These are phyloP conservation scores for Leccinum sublutescens DNA, from an alignment of 768 basidiomycete species.

Conservation along the genomic window DNA sequence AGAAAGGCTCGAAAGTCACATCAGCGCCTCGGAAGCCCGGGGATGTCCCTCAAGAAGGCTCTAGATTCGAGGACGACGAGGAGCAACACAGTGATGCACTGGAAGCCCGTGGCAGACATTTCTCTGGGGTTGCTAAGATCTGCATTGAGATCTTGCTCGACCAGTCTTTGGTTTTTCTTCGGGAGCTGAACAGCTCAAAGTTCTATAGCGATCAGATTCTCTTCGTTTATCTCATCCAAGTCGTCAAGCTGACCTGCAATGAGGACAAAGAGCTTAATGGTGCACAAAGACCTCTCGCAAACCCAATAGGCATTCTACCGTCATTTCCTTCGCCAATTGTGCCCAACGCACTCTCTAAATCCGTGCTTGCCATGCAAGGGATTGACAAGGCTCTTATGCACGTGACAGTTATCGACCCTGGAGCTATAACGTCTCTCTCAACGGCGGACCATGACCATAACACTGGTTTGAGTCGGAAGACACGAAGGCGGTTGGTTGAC, in stretches of 20 bases:
- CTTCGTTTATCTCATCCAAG: slow-evolving; percentile 5
- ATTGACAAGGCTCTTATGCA: slow-evolving; percentile 69
- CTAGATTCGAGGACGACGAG: slow-evolving; percentile 24
- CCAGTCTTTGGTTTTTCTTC: slow-evolving; percentile 45
- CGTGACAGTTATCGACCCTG: slow-evolving; percentile 67
- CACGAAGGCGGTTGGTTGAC: slow-evolving; percentile 60
- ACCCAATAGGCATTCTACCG: slow-evolving; percentile 46
- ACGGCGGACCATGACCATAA: slow-evolving; percentile 35
- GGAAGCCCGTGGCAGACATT: slow-evolving; percentile 14
- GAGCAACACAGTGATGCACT: slow-evolving; percentile 12
- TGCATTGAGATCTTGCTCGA: slow-evolving; percentile 23
- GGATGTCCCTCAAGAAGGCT: slow-evolving; percentile 15
- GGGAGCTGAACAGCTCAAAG: slow-evolving; percentile 27
- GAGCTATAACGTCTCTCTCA: slow-evolving; percentile 42
- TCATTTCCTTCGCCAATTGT: slow-evolving; percentile 66
- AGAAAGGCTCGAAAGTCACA: slow-evolving; percentile 44
- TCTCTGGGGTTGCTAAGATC: slow-evolving; percentile 2
- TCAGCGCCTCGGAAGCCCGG: slow-evolving; percentile 29
- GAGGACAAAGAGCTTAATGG: neutral
- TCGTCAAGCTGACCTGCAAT: slow-evolving; percentile 6
- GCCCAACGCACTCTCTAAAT: slow-evolving; percentile 68
- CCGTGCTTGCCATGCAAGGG: slow-evolving; percentile 72
- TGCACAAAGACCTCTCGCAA: slow-evolving; percentile 6
- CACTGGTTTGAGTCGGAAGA: slow-evolving; percentile 57
- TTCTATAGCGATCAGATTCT: slow-evolving; percentile 4